Percentiles rank a stretch among this genome's conserved stretches.
Conservation (phyloP, 2,329 filamentous ascomycete genomes). For the Stagonosporopsis vannaccii region DNA sequence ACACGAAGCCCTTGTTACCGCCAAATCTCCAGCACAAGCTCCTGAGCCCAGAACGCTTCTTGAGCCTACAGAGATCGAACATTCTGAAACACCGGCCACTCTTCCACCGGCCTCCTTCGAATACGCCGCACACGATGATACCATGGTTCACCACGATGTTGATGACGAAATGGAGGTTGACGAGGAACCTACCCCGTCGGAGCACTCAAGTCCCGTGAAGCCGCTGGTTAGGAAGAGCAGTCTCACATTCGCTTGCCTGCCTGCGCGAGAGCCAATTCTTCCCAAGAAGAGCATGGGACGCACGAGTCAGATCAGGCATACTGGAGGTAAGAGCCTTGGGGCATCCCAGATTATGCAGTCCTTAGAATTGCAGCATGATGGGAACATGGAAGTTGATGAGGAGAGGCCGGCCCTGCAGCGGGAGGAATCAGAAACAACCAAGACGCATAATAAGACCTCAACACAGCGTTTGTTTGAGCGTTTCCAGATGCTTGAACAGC, state of each 20-base stretch:
- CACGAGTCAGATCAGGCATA: constrained; percentile 77
- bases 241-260: constrained; percentile 90
- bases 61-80: constrained; percentile 15
- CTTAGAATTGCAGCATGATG: constrained; percentile 54
- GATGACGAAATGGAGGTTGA: constrained; percentile 55
- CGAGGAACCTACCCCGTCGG: constrained; percentile 69
- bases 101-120: constrained; percentile 34
- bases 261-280: constrained; percentile 85
- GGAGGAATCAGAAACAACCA: constrained; percentile 61
- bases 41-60: constrained; percentile 36
- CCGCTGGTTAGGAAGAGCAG: constrained; percentile 90
- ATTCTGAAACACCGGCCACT: constrained; percentile 32
- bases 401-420: constrained; percentile 46
- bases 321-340: constrained; percentile 73
- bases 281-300: constrained; percentile 84
- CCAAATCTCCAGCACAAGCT: constrained; percentile 27
- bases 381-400: constrained; percentile 62
- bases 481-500: constrained; percentile 76
- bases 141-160: constrained; percentile 40
- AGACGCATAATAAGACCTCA: constrained; percentile 83
- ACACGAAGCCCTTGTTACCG: constrained; percentile 41
- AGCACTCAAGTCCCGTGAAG: constrained; percentile 76
- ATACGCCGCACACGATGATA: constrained; percentile 34
- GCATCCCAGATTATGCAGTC: constrained; percentile 46
- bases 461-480: constrained; percentile 92